Base-by-base conservation (phyloP, 2,329 filamentous ascomycete genomes). In the Penicillium digitatum region DNA sequence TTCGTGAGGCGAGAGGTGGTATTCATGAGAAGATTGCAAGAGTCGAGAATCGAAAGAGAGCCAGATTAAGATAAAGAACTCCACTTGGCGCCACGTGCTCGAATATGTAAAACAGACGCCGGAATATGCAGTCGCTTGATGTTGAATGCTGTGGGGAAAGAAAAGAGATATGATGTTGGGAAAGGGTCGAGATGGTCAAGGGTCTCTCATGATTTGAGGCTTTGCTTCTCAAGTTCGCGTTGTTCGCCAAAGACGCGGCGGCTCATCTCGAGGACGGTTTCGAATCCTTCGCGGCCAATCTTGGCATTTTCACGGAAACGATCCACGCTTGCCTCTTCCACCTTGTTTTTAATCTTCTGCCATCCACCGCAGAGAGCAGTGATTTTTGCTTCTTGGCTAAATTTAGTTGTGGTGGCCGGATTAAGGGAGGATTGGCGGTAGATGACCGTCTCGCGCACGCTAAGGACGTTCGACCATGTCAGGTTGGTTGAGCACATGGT, bases 401-500 rank as follows among this genome's bases (percentile, higher is more conserved):
- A 97, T 60, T 87, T 82, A 3, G 94, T 99, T 72, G 78, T 82
- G 35, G 75, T 82, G 27, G 72, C 61, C 5, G 81, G 81, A 5
- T 72, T 73, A 2, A 69, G 65, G 4, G 70, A 69, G 73, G 74
- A 72, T 74, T 90, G 91, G 63, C 82, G 81, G 78, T 97, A 97
- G 53, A 88, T 80, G 60, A 96, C 92, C 18, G 93, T 96, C 79
- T 99, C 94, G 72, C 92, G 89, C 43, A 96, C 91, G 69, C 84
- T 90, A 71, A 97, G 81, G 51, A 99, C 83, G 69, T 97, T 95
- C 60, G 86, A 87, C 83, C 86, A 94, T 8, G 94, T 97, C 71
- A 99, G 80, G 77, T 99, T 99, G 72, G 90, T 90, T 63, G 89
- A 94, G 73, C 92, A 91, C 89, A 99, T 96, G 58, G 92, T 97